A percentile compares a stretch with the other conserved stretches of the same genome.
These are phyloP conservation scores for Catunica adiposa DNA, from an alignment of 2,329 filamentous ascomycete genomes.

Conservation along the genomic window DNA sequence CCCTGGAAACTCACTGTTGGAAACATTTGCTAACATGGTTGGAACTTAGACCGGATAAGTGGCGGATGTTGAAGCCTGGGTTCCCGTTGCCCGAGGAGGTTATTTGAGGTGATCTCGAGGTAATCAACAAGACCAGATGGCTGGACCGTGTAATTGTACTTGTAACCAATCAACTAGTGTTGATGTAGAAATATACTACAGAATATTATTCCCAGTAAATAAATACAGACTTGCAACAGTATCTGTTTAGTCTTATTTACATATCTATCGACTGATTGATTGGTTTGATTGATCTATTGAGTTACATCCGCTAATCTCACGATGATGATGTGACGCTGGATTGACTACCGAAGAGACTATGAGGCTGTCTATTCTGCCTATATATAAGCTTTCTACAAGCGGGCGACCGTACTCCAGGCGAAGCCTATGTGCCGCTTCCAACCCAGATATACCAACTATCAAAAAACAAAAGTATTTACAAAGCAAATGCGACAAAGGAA, in stretches of 20 bases:
- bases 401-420: too few relatives aligned
- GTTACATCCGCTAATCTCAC: too few relatives aligned
- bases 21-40: not conserved
- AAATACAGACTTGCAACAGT: not conserved
- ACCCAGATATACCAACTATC: too few relatives aligned
- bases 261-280: not conserved
- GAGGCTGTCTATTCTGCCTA: too few relatives aligned
- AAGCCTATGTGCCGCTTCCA: too few relatives aligned
- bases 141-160: not conserved
- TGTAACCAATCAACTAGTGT: not conserved
- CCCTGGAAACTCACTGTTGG: too few relatives aligned
- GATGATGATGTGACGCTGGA: too few relatives aligned
- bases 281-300: too few relatives aligned
- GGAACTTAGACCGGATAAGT: not conserved
- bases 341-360: too few relatives aligned
- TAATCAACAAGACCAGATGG: not conserved
- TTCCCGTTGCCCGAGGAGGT: conserved; percentile 3
- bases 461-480: too few relatives aligned
- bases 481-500: too few relatives aligned
- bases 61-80: conserved; percentile 1
- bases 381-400: too few relatives aligned
- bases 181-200: not conserved
- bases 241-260: not conserved
- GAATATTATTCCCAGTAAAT: not conserved
- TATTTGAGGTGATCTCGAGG: not conserved